Percentiles rank a stretch among this genome's conserved stretches.
These are phyloP conservation scores for Diaporthe aspalathi DNA, from an alignment of 2,329 filamentous ascomycete species.

Conservation along the genomic window DNA sequence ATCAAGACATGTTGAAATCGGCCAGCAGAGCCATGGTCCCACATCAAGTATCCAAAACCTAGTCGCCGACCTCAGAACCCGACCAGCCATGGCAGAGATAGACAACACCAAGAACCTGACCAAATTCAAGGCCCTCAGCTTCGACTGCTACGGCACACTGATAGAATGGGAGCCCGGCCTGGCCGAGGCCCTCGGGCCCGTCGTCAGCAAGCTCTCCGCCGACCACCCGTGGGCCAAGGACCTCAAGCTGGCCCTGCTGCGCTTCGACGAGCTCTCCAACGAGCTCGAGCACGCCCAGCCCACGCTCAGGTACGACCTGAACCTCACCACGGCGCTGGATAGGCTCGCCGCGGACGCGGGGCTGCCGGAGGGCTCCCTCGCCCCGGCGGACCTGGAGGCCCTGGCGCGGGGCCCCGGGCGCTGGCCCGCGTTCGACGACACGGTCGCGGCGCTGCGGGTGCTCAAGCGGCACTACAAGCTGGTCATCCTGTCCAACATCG, in stretches of 20 bases:
- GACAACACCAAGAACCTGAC: slow-evolving; percentile 41
- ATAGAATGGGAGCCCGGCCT: slow-evolving; percentile 83
- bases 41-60: too few species aligned
- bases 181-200: slow-evolving; percentile 60
- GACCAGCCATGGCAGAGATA: slow-evolving; percentile 25
- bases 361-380: slow-evolving; percentile 46
- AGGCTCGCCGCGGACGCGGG: slow-evolving; percentile 58
- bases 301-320: slow-evolving; percentile 66
- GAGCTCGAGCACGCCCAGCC: slow-evolving; percentile 66
- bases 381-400: slow-evolving; percentile 53
- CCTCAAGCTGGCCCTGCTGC: slow-evolving; percentile 54
- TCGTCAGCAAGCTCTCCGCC: slow-evolving; percentile 57
- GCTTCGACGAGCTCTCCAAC: slow-evolving; percentile 60
- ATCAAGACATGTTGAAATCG: not conserved
- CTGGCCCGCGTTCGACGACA: slow-evolving; percentile 70
- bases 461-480: slow-evolving; percentile 65
- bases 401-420: slow-evolving; percentile 64
- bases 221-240: slow-evolving; percentile 51
- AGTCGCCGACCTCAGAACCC: not conserved
- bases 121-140: slow-evolving; percentile 64
- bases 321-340: slow-evolving; percentile 64
- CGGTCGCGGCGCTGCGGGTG: slow-evolving; percentile 61
- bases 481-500: slow-evolving; percentile 71
- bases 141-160: slow-evolving; percentile 84
- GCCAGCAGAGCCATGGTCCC: not conserved